These are phyloP conservation scores for Alectoria sarmentosa DNA, from an alignment of 495 filamentous ascomycete species.

Conservation along the genomic window DNA sequence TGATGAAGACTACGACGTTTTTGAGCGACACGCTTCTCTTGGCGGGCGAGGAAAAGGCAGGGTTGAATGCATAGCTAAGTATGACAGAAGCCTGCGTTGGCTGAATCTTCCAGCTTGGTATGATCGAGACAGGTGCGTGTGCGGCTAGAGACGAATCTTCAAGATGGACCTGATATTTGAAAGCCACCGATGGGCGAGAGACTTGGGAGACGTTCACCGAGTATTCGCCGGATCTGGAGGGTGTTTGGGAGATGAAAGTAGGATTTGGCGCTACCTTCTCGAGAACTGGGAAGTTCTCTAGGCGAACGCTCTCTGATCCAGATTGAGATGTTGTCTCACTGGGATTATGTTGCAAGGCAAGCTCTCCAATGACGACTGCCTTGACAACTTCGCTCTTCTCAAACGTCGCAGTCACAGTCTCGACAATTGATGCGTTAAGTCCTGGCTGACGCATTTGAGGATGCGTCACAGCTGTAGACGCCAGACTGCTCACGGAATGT, in stretches of 20 bases:
- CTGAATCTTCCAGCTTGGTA: constrained; percentile 77
- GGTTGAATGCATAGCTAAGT: constrained; percentile 80
- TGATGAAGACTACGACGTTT: constrained; percentile 76
- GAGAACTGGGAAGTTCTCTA: constrained; percentile 85
- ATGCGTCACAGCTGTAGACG: constrained; percentile 56
- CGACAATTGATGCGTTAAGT: constrained; percentile 83
- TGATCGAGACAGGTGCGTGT: constrained; percentile 73
- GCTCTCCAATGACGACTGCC: constrained; percentile 76
- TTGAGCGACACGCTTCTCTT: constrained; percentile 53
- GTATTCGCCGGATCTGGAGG: constrained; percentile 70
- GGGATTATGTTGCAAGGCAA: constrained; percentile 79
- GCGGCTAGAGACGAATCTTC: constrained; percentile 52
- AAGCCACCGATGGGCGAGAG: constrained; percentile 69
- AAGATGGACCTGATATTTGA: constrained; percentile 91
- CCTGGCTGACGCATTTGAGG: constrained; percentile 76
- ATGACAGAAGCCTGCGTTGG: constrained; percentile 75
- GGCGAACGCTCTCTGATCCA: constrained; percentile 61
- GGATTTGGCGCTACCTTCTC: constrained; percentile 95
- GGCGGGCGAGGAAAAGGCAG: constrained; percentile 44
- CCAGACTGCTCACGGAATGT: constrained; percentile 62
- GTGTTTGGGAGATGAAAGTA: constrained; percentile 68
- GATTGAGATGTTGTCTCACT: constrained; percentile 41
- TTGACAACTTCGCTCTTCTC: constrained; percentile 63
- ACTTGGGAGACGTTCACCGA: constrained; percentile 63
- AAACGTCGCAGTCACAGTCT: constrained; percentile 82